Conservation (phyloP, 1,139 yeast genomes). For the Geotrichum siamense region DNA sequence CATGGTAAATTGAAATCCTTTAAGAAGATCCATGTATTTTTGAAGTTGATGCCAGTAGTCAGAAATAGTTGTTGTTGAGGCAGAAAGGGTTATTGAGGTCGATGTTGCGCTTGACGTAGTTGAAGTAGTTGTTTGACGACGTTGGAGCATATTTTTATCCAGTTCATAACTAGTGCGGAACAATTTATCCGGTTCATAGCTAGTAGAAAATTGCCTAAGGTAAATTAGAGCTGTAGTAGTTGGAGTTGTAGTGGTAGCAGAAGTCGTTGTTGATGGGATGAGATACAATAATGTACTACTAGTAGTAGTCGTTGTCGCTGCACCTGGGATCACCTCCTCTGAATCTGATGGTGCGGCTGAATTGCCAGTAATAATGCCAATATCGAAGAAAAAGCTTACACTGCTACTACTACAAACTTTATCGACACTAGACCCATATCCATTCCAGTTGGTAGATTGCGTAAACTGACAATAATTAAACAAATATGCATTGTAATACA, state of each 20-base stretch:
- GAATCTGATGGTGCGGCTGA: not conserved
- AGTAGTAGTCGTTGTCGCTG: not conserved
- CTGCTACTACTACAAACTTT: not conserved
- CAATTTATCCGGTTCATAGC: too few relatives aligned
- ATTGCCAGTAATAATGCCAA: not conserved
- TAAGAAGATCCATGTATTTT: not conserved
- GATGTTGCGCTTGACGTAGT: not conserved
- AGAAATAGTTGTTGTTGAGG: not conserved
- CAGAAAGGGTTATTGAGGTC: not conserved
- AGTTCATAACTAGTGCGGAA: not conserved
- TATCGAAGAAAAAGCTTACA: not conserved
- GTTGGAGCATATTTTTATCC: too few relatives aligned
- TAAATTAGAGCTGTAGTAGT: not conserved
- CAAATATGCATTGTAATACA: slow-evolving; percentile 1
- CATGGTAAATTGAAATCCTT: not conserved
- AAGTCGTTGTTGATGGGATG: not conserved
- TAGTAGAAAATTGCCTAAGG: too few relatives aligned
- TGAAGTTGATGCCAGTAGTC: not conserved
- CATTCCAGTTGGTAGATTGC: not conserved
- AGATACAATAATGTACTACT: not conserved
- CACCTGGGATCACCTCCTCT: not conserved
- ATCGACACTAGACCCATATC: not conserved
- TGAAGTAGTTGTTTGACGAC: not conserved
- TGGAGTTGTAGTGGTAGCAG: not conserved
- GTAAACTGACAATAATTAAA: slow-evolving; percentile 2